Base-by-base conservation (phyloP, 23 red algal species). In the Gracilaria gracilis region DNA sequence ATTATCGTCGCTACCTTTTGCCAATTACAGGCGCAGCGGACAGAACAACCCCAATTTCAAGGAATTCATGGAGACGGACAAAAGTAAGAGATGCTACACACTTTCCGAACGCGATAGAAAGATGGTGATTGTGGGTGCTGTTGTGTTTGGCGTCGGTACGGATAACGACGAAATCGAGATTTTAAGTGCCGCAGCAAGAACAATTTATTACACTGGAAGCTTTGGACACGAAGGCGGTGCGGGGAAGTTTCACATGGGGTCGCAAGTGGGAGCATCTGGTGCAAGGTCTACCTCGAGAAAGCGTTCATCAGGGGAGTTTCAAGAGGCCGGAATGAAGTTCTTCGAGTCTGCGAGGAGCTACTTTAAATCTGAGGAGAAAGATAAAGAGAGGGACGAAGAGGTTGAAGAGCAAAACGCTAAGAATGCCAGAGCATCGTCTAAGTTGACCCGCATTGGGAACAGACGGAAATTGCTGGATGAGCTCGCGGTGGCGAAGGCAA, bases 21-120 rank as follows among this genome's bases (percentile, higher is more conserved):
- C 65, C 9, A 33, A 70, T 25, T 70, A 70, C 35, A 70, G 14
- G 28, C 28, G 35, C 15, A 70, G 65, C 9, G 65, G 65, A 11
- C 65, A 70, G 17, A 70, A 70, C 24, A 70, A 33, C 34, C 17
- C 65, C 65, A 33, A 70, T 19, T 70, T 70, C 65, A 70, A 70
- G 27, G 65, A 70, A 34, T 70, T 70, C 34, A 70, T 70, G 65
- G n/a, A n/a, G 15, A 70, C 25, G 34, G 14, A 25, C 13, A 17
- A 4, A 36, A 36, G 9, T 4, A 16, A 2, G 34, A 70, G 17
- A 38, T 35, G n/a, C 34, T 3, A 4, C 17, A 70, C 14, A 35
- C 13, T 4, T 25, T 70, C 14, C 17, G 65, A 70, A 2, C 23
- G 35, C 2, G 23, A 70, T 1, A 28, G 17, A 35, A 70, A 35